Evolutionary conservation across 768 basidiomycete species (phyloP).

Genomic region (Suillus ampliporus): DNA sequence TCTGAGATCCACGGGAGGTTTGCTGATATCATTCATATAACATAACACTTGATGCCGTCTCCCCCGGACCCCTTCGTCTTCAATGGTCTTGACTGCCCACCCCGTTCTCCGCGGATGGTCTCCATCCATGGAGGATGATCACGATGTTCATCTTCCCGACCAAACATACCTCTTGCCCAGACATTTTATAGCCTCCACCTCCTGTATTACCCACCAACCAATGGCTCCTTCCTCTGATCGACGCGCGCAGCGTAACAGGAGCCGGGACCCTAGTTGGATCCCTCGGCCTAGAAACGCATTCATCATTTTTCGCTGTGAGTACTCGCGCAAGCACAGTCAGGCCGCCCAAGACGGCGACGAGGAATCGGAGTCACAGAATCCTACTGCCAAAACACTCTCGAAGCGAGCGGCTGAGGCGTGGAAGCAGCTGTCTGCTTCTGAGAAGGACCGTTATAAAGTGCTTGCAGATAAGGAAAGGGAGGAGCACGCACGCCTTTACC

Average conservation of each 20-base stretch:
- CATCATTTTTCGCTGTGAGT: conserved; percentile 76
- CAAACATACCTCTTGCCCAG: conserved; percentile 16
- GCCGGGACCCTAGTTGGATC: conserved; percentile 60
- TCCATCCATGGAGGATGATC: conserved; percentile 31
- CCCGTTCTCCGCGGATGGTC: conserved; percentile 33
- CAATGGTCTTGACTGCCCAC: conserved; percentile 25
- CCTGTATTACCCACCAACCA: conserved; percentile 10
- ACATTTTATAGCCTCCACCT: conserved; percentile 9
- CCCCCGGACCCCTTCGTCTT: conserved; percentile 31
- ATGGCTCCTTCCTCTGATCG: conserved; percentile 45
- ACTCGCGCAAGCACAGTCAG: conserved; percentile 52
- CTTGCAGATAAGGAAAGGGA: conserved; percentile 61
- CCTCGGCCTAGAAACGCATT: conserved; percentile 74
- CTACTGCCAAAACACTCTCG: conserved; percentile 63
- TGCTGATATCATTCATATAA: conserved; percentile 5
- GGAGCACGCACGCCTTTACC: conserved; percentile 61
- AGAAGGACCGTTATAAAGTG: conserved; percentile 54
- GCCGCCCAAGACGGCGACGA: conserved; percentile 41
- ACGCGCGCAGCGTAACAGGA: conserved; percentile 44
- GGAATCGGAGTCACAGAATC: conserved; percentile 20
- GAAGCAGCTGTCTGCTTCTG: conserved; percentile 57
- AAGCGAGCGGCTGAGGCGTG: conserved; percentile 80
- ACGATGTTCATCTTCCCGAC: conserved; percentile 32
- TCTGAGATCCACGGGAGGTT: not conserved
- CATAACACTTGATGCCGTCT: not conserved